These are phyloP conservation scores for Emmonsia crescens DNA, from an alignment of 2,329 filamentous ascomycete genomes.

Conservation along the genomic window DNA sequence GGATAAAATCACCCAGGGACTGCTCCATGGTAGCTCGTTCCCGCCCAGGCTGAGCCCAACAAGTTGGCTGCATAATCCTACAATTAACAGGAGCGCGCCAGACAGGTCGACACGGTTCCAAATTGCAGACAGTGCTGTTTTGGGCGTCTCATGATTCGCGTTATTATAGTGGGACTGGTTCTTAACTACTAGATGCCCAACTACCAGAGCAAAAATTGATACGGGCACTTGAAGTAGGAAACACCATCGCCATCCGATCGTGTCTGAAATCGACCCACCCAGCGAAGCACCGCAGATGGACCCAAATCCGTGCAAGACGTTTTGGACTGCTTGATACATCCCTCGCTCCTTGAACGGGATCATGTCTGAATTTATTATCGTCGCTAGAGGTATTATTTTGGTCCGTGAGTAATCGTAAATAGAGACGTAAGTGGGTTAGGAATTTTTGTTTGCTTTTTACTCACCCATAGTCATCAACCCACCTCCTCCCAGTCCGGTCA, in stretches of 20 bases:
- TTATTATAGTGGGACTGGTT: constrained; percentile 22
- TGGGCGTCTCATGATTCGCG: constrained; percentile 6
- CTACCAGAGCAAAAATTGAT: constrained; percentile 43
- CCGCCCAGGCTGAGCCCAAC: constrained; percentile 36
- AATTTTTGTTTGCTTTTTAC: neutral
- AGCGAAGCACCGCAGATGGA: constrained; percentile 45
- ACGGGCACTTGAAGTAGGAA: constrained; percentile 54
- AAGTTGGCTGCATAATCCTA: constrained; percentile 47
- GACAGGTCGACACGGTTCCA: constrained; percentile 49
- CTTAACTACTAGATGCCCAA: constrained; percentile 45
- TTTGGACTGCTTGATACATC: constrained; percentile 56
- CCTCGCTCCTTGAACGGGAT: constrained; percentile 64
- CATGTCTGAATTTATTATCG: constrained; percentile 61
- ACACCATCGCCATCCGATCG: constrained; percentile 38
- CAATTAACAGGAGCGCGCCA: constrained; percentile 47
- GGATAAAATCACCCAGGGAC: constrained; percentile 31
- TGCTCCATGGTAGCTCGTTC: constrained; percentile 36
- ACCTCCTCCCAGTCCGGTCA: constrained; percentile 63
- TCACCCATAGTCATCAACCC: constrained; percentile 54
- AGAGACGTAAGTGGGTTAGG: neutral
- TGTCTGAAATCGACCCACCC: constrained; percentile 35
- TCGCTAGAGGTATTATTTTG: constrained; percentile 25
- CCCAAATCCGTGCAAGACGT: constrained; percentile 51
- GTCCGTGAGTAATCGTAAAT: neutral
- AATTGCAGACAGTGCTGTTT: constrained; percentile 27